Evolutionary conservation across 2,329 filamentous ascomycete genomes (phyloP).

Genomic region (Trichoderma simmonsii): DNA sequence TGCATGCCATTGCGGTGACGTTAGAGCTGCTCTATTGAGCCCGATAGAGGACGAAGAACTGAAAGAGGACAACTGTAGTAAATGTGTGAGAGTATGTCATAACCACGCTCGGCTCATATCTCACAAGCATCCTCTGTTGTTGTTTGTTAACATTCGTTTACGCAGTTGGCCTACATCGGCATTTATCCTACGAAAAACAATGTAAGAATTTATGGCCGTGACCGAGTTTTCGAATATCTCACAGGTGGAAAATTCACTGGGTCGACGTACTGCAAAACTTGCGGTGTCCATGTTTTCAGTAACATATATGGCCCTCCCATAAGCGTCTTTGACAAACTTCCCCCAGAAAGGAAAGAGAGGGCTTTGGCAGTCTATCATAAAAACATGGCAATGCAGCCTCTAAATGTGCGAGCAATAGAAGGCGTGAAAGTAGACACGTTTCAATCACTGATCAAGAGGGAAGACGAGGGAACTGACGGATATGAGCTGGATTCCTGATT

Average conservation of each 20-base stretch:
- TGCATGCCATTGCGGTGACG: conserved; percentile 29
- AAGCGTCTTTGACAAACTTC: conserved; percentile 28
- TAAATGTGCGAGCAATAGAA: conserved; percentile 28
- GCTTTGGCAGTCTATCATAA: conserved; percentile 23
- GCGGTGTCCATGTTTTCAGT: conserved; percentile 30
- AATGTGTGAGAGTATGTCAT: conserved; percentile 29
- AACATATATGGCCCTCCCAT: conserved; percentile 31
- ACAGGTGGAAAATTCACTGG: conserved; percentile 24
- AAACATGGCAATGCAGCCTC: conserved; percentile 28
- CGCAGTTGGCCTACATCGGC: conserved; percentile 29
- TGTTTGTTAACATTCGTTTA: background rate
- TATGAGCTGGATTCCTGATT: conserved; percentile 22
- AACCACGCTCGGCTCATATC: background rate
- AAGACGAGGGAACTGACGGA: conserved; percentile 27
- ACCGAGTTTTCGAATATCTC: conserved; percentile 28
- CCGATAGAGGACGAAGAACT: conserved; percentile 40
- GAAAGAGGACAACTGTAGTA: conserved; percentile 39
- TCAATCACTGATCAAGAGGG: conserved; percentile 19
- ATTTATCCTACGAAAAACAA: conserved; percentile 29
- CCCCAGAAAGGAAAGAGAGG: conserved; percentile 25
- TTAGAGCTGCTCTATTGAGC: conserved; percentile 23
- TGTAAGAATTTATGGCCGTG: conserved; percentile 28
- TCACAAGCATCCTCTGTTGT: background rate
- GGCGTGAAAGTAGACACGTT: conserved; percentile 18
- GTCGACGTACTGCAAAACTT: conserved; percentile 27